Evolutionary conservation across 2,329 filamentous ascomycete species (phyloP), one percentile per base, ranked within the genome.

Genomic region (Epichloe hybrida): DNA sequence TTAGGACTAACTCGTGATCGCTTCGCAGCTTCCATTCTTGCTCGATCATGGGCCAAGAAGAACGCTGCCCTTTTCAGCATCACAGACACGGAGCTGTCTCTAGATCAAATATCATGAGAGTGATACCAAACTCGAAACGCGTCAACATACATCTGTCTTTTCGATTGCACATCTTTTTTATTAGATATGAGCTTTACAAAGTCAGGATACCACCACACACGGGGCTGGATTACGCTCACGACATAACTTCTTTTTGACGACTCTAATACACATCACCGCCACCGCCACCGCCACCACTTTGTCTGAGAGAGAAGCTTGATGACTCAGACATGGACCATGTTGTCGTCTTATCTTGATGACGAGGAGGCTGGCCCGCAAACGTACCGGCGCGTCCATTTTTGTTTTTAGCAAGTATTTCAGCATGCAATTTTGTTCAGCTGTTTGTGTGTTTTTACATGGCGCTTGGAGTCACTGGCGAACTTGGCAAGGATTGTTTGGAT

Each of bases 1-100:
- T 34, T 9, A 21, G 44, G 54, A 49, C 35, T 58, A 62, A 58
- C 62, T 49, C 51, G 9, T 51, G 17, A 2, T 23, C 36, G 15
- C 5, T 2, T 38, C 21, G 4, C 42, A 95, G 90, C 89, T 60
- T 96, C 91, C 27, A 89, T 97, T 61, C 76, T 95, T 54, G 86
- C 90, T 37, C 87, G 91, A 60, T 81, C 86, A 63, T 98, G 93
- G 93, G 88, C 89, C 52, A 96, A 95, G 76, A 86, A 84, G 67
- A 86, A 86, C 59, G 79, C 79, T 3, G 61, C 66, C 31, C 63
- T 72, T 49, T 80, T 81, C 53, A 77, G 75, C 54, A 73, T 84
- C 54, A 64, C 64, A 31, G 72, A 79, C 53, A 68, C 69, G 23
- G 64, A 73, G 43, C 59, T 76, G 49, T 69, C 71, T 43, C 67